These are phyloP conservation scores for Aureobasidium uvarum DNA, from an alignment of 2,329 filamentous ascomycete species.

Conservation along the genomic window DNA sequence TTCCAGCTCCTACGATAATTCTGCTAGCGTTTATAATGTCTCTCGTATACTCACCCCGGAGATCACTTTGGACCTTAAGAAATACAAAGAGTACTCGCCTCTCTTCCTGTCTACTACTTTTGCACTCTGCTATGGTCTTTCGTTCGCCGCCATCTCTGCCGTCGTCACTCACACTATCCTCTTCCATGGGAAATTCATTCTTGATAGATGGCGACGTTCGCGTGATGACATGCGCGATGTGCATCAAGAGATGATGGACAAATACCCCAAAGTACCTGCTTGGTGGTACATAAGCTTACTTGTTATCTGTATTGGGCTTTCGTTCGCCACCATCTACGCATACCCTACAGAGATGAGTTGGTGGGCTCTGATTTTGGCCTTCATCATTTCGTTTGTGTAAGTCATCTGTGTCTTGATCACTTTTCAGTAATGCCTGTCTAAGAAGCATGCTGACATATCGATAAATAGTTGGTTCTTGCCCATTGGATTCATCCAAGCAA, in stretches of 20 bases:
- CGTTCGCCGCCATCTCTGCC: conserved; percentile 78
- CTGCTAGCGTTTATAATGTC: conserved; percentile 76
- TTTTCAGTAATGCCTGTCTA: not conserved
- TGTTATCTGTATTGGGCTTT: conserved; percentile 27
- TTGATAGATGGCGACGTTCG: conserved; percentile 65
- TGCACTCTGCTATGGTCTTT: conserved; percentile 79
- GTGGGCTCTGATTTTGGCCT: conserved; percentile 73
- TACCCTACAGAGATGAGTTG: conserved; percentile 80
- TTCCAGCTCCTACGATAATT: conserved; percentile 79
- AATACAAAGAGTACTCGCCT: conserved; percentile 74
- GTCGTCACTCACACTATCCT: conserved; percentile 77
- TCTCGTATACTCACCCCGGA: conserved; percentile 73
- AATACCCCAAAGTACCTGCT: conserved; percentile 76
- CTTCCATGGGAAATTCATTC: conserved; percentile 83
- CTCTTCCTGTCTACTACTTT: conserved; percentile 87
- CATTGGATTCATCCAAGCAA: conserved; percentile 69
- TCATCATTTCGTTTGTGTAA: conserved; percentile 71
- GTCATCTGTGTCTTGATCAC: not conserved
- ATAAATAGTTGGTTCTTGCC: not conserved
- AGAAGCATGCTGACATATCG: not conserved
- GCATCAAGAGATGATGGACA: conserved; percentile 76
- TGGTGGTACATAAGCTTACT: conserved; percentile 61
- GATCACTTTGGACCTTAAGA: conserved; percentile 72
- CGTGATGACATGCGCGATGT: conserved; percentile 61
- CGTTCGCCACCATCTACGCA: conserved; percentile 37